Evolutionary conservation across 768 basidiomycete genomes (phyloP).

Genomic region (Pulveroboletus sp.): DNA sequence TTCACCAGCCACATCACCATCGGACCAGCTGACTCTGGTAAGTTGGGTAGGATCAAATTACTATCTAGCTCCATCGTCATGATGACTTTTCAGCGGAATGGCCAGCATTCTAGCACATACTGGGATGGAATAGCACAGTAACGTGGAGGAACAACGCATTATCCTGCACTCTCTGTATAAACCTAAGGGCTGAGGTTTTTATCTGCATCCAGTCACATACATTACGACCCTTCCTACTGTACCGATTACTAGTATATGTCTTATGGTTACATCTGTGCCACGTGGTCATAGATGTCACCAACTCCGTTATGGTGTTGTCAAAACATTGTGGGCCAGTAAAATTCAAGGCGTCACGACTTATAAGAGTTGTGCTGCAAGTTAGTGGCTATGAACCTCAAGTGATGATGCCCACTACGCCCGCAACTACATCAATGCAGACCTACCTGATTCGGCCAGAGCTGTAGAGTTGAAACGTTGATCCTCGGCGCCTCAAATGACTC

Average conservation of each 20-base stretch:
- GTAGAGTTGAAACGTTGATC: too few relatives aligned
- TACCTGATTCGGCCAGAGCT: too few relatives aligned
- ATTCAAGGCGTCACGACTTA: too few relatives aligned
- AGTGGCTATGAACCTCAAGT: too few relatives aligned
- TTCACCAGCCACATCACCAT: conserved; percentile 13
- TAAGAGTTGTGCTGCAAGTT: too few relatives aligned
- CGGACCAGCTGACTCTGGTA: not conserved
- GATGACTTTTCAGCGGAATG: not conserved
- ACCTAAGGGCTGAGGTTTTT: not conserved
- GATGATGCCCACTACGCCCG: too few relatives aligned
- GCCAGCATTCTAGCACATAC: not conserved
- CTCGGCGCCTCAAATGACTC: too few relatives aligned
- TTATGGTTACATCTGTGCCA: not conserved
- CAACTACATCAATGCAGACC: too few relatives aligned
- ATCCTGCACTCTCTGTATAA: not conserved
- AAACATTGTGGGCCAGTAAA: too few relatives aligned
- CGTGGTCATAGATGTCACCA: not conserved
- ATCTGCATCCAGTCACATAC: not conserved
- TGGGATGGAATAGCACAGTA: not conserved
- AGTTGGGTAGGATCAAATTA: not conserved
- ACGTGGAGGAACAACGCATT: not conserved
- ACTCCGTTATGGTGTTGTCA: too few relatives aligned
- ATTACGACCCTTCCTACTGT: not conserved
- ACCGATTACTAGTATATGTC: not conserved
- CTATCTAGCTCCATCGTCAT: too few relatives aligned